Evolutionary conservation across 1,284 basidiomycete species (phyloP).

Genomic region (Cystobasidium sp.): DNA sequence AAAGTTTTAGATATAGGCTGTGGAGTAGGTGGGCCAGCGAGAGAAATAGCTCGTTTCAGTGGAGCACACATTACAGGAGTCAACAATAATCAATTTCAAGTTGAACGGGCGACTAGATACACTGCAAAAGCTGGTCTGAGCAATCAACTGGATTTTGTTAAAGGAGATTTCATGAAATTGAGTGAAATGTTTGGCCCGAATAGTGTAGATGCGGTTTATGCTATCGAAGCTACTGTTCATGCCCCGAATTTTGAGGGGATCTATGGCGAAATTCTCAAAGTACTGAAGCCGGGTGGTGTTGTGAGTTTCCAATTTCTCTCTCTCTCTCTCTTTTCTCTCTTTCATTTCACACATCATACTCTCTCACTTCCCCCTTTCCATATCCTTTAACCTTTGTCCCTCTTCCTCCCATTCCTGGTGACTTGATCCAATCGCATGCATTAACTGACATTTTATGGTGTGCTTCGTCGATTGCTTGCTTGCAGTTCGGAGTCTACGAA

Average conservation of each 20-base stretch:
- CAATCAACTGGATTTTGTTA: slow-evolving; percentile 77
- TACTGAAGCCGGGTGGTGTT: slow-evolving; percentile 94
- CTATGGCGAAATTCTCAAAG: slow-evolving; percentile 89
- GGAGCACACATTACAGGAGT: slow-evolving; percentile 85
- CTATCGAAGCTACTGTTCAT: slow-evolving; percentile 97
- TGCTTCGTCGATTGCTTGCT: neutral
- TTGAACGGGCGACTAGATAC: slow-evolving; percentile 81
- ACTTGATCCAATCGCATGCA: no score
- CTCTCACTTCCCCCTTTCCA: no score
- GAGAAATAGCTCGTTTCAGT: slow-evolving; percentile 90
- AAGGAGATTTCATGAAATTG: slow-evolving; percentile 95
- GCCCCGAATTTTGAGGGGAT: slow-evolving; percentile 95
- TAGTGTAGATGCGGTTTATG: slow-evolving; percentile 83
- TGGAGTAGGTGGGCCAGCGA: slow-evolving; percentile 94
- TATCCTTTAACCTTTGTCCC: no score
- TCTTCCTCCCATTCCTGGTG: no score
- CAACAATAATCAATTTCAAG: slow-evolving; percentile 98
- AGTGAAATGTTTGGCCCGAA: slow-evolving; percentile 89
- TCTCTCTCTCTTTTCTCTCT: neutral
- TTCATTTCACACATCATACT: no score
- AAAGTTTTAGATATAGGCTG: slow-evolving; percentile 97
- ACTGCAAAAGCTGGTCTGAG: slow-evolving; percentile 78
- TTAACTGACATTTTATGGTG: slow-evolving; percentile 7
- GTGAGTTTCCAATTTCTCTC: slow-evolving; percentile 63
- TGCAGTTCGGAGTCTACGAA: slow-evolving; percentile 93